These are phyloP conservation scores for Peronospora farinosa DNA, from an alignment of 352 stramenopile species.

Conservation along the genomic window DNA sequence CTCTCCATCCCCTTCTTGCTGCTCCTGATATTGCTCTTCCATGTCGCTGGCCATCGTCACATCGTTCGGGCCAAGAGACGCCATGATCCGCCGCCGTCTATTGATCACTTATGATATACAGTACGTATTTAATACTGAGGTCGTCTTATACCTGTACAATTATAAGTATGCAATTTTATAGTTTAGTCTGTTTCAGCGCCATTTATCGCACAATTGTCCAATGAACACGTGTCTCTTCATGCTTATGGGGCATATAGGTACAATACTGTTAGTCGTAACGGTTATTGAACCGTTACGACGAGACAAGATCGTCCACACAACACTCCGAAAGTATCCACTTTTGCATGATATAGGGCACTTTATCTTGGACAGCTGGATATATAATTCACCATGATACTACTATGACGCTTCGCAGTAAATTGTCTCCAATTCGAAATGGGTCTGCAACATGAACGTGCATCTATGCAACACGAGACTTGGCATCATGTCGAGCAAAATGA, in stretches of 20 bases:
- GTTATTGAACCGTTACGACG: no score
- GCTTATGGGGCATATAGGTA: no score
- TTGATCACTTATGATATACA: neutral
- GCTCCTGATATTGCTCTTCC: neutral
- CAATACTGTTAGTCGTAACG: no score
- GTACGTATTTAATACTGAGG: slow-evolving; percentile 11
- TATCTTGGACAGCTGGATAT: no score
- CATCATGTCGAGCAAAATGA: no score
- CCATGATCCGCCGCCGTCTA: slow-evolving; percentile 11
- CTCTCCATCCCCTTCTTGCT: neutral
- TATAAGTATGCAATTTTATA: slow-evolving; percentile 5
- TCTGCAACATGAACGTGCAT: no score
- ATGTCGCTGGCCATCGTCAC: slow-evolving; percentile 1
- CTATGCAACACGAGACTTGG: no score
- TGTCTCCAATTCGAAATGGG: no score
- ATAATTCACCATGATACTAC: neutral
- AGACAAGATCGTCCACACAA: no score
- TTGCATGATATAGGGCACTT: no score
- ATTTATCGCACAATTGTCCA: neutral
- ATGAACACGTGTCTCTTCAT: neutral
- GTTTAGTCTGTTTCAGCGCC: slow-evolving; percentile 1
- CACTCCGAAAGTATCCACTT: no score
- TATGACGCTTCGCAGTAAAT: neutral
- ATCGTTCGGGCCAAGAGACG: slow-evolving; percentile 8
- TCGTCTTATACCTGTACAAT: neutral